Base-by-base conservation (phyloP, 495 filamentous ascomycete genomes). In the Xylaria scruposa region DNA sequence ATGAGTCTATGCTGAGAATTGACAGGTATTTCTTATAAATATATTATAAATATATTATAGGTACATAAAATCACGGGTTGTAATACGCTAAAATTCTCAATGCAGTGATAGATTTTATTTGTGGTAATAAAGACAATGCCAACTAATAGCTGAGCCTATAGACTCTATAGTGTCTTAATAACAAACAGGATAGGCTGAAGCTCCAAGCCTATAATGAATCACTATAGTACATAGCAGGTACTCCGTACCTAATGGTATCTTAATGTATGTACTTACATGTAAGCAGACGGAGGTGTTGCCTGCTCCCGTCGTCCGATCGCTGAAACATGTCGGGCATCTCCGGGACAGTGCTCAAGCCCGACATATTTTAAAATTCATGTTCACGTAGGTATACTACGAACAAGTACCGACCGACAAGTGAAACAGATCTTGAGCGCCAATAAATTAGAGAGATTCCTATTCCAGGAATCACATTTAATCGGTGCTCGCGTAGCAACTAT, bases 241-340 rank as follows among this genome's bases (percentile, higher is more conserved):
- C n/a, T n/a, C n/a, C n/a, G n/a, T n/a, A n/a, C n/a, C n/a, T n/a
- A n/a, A n/a, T n/a, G 24, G 1, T 10, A 59, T n/a, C 31, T 36
- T 31, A 36, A 29, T n/a, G 31, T 29, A 44, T 31, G n/a, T n/a
- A n/a, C n/a, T n/a, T n/a, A n/a, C n/a, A n/a, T n/a, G 29, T 31
- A 31, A 51, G 49, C n/a, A 54, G 1, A 15, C 3, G 51, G 12
- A 17, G 29, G 12, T 29, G 1, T 31, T 31, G 10, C 12, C 61
- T 12, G n/a, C 42, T 47, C 61, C 29, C 29, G 29, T 31, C 29
- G 29, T 31, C 29, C 29, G 29, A 6, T 38, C 36, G 17, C 24
- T 36, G 24, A 17, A 49, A n/a, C 44, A n/a, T 19, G 62, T 65
- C 62, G 62, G 62, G 33, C 26, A 17, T 65, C 42, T 26, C 42